Base-by-base conservation (phyloP, 805 yeast genomes). In the Lipomyces yamadae region DNA sequence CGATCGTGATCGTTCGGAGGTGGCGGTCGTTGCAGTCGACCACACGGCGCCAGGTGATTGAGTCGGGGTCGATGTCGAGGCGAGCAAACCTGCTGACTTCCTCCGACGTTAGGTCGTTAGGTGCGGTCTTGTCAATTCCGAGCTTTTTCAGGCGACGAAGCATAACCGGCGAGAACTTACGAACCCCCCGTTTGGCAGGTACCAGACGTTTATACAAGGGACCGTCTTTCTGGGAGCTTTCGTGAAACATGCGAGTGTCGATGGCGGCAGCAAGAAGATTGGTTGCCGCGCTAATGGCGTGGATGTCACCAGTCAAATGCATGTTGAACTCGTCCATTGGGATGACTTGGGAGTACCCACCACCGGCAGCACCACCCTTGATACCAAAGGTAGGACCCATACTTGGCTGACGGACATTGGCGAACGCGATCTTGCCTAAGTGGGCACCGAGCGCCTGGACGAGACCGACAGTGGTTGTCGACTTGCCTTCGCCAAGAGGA, bases 341-440 rank as follows among this genome's bases (percentile, higher is more conserved):
- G 74, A 94, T 93, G 57, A 94, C 98, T 81, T 94, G 98, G 1
- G 98, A 85, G 79, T 92, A 94, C 58, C 98, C 98, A 77, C 98
- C 99, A 74, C 99, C 99, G 24, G 98, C 98, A 65, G 99, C 99
- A 79, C 98, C 98, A 76, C 99, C 99, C 81, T 94, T 94, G 74
- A 94, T 92, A 78, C 99, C 99, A 75, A 94, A 94, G 24, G 98
- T 94, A 61, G 99, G 99, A 52, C 98, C 98, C 97, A 94, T 92
- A 8, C 96, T 90, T 35, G 98, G 98, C 78, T 94, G 99, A 78
- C 99, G 90, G 61, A 94, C 97, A 75, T 91, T 92, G 62, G 98
- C 99, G 78, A 93, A 87, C 50, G 96, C 88, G 66, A 89, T 88
- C 78, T 86, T 87, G 61, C 87, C 85, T 74, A 94, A 83, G 75